These are phyloP conservation scores for Phytopythium cucurbitacearum DNA, from an alignment of 352 stramenopile species.

Conservation along the genomic window DNA sequence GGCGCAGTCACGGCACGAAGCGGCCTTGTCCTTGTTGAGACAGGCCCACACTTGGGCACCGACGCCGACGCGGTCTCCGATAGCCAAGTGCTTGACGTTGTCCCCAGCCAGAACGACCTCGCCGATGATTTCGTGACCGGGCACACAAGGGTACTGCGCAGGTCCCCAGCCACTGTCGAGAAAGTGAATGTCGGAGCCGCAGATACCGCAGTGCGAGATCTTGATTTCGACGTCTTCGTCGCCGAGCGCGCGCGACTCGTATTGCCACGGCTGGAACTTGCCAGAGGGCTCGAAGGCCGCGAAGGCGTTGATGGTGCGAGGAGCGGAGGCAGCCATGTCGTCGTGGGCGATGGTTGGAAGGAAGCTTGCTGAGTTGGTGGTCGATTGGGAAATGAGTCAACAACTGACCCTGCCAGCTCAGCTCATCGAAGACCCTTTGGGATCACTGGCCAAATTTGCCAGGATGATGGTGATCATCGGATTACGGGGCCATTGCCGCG, in stretches of 20 bases:
- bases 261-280: conserved; percentile 18
- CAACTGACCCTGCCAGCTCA: too few relatives aligned
- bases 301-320: conserved; percentile 21
- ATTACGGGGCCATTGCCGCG: too few relatives aligned
- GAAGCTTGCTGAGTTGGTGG: neutral
- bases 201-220: conserved; percentile 35
- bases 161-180: conserved; percentile 23
- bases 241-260: conserved; percentile 19
- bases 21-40: conserved; percentile 34
- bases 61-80: conserved; percentile 64
- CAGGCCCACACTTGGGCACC: conserved; percentile 61
- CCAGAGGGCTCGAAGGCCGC: conserved; percentile 27
- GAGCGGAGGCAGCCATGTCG: conserved; percentile 6
- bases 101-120: conserved; percentile 14
- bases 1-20: conserved; percentile 42
- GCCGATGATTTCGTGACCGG: conserved; percentile 36
- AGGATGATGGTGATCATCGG: too few relatives aligned
- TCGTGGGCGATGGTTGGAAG: neutral
- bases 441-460: too few relatives aligned
- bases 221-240: conserved; percentile 31
- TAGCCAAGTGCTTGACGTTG: conserved; percentile 47
- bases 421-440: too few relatives aligned
- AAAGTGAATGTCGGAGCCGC: conserved; percentile 28
- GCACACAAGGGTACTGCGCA: conserved; percentile 20
- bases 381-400: neutral